A percentile compares a stretch with the other conserved stretches of the same genome.
phyloP scores from a whole-genome alignment of 225 moss, liverwort and hornwort genomes.

The Asterella californica region DNA sequence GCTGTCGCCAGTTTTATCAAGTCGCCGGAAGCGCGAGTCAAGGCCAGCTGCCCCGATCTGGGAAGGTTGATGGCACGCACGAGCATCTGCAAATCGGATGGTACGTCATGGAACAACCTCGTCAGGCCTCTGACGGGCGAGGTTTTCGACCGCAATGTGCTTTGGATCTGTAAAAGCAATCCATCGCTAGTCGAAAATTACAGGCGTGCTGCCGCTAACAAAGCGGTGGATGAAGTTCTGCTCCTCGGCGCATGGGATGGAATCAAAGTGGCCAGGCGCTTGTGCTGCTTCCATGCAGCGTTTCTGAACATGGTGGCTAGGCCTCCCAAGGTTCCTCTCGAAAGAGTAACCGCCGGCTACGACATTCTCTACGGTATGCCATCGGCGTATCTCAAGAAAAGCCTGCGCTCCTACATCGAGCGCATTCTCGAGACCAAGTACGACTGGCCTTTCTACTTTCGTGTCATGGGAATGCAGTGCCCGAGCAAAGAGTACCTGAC shows the following conservation, averaged over 20 bases:
- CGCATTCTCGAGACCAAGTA: constrained; percentile 20
- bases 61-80: constrained; percentile 27
- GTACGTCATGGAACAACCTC: constrained; percentile 20
- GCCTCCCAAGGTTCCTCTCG: constrained; percentile 19
- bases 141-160: constrained; percentile 27
- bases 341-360: constrained; percentile 15
- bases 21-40: constrained; percentile 9
- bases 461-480: constrained; percentile 28
- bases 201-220: constrained; percentile 6
- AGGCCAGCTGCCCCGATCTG: constrained; percentile 27
- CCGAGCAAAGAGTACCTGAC: constrained; percentile 27
- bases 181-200: constrained; percentile 11
- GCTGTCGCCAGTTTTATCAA: constrained; percentile 16
- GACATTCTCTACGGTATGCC: constrained; percentile 37
- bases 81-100: constrained; percentile 23
- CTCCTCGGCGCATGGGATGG: constrained; percentile 30
- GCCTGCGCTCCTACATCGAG: constrained; percentile 16
- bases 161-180: constrained; percentile 30
- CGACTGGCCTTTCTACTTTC: constrained; percentile 34
- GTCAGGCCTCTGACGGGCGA: constrained; percentile 30
- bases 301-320: constrained; percentile 30
- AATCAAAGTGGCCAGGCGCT: constrained; percentile 21
- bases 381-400: constrained; percentile 31
- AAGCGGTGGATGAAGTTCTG: constrained; percentile 15
- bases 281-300: constrained; percentile 29